Conservation (phyloP, 139 green algal species). For the Chlamydomonas asymmetrica region DNA sequence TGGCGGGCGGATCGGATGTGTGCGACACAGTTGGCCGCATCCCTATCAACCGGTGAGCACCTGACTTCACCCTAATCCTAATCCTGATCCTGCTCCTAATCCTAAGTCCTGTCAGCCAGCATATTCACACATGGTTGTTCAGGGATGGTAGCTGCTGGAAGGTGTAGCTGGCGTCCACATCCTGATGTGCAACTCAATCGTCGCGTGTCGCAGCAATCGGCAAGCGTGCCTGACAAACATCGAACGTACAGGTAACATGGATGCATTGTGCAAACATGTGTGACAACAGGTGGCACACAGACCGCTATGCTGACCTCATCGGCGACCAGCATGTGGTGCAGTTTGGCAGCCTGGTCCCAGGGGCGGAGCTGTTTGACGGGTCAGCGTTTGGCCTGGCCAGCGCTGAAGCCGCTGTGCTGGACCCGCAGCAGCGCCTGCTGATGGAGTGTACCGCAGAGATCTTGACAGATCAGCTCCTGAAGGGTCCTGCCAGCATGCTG, state of each 20-base stretch:
- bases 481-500: too few species aligned
- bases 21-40: slow-evolving; percentile 12
- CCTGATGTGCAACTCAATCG: too few species aligned
- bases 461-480: not conserved
- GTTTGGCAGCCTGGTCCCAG: slow-evolving; percentile 47
- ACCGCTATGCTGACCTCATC: not conserved
- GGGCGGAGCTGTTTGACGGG: slow-evolving; percentile 71
- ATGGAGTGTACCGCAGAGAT: slow-evolving; percentile 48
- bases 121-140: too few species aligned
- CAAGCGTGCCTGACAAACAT: too few species aligned
- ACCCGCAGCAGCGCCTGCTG: slow-evolving; percentile 80
- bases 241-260: too few species aligned
- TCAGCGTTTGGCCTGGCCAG: slow-evolving; percentile 58
- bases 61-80: too few species aligned
- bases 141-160: too few species aligned
- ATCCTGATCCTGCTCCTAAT: too few species aligned
- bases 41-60: slow-evolving; percentile 12
- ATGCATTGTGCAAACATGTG: too few species aligned
- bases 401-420: slow-evolving; percentile 67
- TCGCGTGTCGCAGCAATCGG: too few species aligned
- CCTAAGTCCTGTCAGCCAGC: too few species aligned
- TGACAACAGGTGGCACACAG: slow-evolving; percentile 30
- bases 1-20: not conserved
- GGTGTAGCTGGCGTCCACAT: too few species aligned
- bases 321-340: not conserved